A percentile compares a stretch with the other conserved stretches of the same genome.
Conservation (phyloP, 495 filamentous ascomycete species). For the Penicillium paradoxum region DNA sequence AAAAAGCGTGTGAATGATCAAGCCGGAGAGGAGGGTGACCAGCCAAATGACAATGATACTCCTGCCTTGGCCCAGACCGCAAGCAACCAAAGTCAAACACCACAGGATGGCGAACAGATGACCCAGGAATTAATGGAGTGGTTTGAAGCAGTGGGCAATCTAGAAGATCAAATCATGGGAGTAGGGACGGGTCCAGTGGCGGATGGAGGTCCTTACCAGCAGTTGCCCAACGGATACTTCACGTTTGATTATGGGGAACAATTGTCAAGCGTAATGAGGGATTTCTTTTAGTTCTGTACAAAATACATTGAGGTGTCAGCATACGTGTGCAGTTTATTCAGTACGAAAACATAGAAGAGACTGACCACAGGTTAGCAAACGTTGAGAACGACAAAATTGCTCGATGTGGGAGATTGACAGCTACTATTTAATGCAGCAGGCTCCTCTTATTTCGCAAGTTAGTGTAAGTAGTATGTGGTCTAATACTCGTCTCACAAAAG, state of each 20-base stretch:
- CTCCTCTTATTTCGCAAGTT: no score
- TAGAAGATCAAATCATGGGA: slow-evolving; percentile 38
- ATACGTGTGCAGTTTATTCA: not conserved
- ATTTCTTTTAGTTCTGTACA: slow-evolving; percentile 26
- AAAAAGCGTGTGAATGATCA: slow-evolving; percentile 15
- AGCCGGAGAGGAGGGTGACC: not conserved
- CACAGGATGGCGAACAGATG: slow-evolving; percentile 35
- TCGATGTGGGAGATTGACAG: no score
- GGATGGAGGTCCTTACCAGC: slow-evolving; percentile 21
- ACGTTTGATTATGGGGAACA: slow-evolving; percentile 35
- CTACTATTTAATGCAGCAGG: no score
- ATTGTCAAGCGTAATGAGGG: slow-evolving; percentile 37
- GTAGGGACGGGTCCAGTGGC: slow-evolving; percentile 20
- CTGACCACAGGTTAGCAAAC: no score
- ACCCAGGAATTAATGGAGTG: slow-evolving; percentile 39
- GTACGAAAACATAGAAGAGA: not conserved
- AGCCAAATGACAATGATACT: not conserved
- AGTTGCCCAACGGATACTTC: slow-evolving; percentile 19
- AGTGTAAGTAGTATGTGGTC: no score
- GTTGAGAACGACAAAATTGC: no score
- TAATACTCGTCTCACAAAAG: no score
- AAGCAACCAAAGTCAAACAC: slow-evolving; percentile 23
- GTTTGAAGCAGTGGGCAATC: slow-evolving; percentile 39
- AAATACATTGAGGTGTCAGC: not conserved
- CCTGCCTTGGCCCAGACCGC: slow-evolving; percentile 3